A percentile compares a stretch with the other conserved stretches of the same genome.
Evolutionary conservation across 163 green algal species (phyloP).

Genomic region (Chloromonas sp.): DNA sequence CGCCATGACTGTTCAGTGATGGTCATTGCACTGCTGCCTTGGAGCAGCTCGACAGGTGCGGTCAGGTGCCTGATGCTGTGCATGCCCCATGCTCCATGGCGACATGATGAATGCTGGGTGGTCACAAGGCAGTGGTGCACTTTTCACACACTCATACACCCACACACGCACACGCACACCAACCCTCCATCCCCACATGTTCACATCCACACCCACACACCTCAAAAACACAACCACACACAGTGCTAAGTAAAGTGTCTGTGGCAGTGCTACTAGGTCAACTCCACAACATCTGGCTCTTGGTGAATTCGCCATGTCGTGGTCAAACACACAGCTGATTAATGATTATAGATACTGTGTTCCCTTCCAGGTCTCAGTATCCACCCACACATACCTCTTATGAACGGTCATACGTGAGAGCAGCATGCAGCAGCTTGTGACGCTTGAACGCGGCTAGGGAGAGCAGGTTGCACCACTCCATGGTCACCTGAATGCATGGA

Average conservation of each 20-base stretch:
- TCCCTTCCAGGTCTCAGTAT: neutral
- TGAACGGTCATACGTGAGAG: neutral
- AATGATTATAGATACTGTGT: neutral
- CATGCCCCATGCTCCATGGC: neutral
- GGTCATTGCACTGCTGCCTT: too few species aligned
- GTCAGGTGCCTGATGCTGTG: too few species aligned
- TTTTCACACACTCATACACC: neutral
- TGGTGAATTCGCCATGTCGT: neutral
- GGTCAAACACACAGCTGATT: neutral
- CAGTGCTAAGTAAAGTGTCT: too few species aligned
- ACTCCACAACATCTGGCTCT: neutral
- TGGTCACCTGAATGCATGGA: neutral
- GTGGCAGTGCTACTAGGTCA: too few species aligned
- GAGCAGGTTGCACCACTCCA: neutral
- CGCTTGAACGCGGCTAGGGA: neutral
- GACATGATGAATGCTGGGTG: neutral
- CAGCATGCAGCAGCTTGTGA: neutral
- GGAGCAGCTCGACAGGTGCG: too few species aligned
- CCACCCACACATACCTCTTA: neutral
- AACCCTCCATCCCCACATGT: too few species aligned
- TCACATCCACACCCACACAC: too few species aligned
- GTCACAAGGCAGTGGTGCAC: neutral
- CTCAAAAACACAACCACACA: too few species aligned
- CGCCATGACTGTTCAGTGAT: too few species aligned
- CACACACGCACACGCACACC: too few species aligned